Percentiles rank a stretch among this genome's conserved stretches.
These are phyloP conservation scores for Ambrosia hybrid DNA, from an alignment of 140 eudicot genomes.

Conservation along the genomic window DNA sequence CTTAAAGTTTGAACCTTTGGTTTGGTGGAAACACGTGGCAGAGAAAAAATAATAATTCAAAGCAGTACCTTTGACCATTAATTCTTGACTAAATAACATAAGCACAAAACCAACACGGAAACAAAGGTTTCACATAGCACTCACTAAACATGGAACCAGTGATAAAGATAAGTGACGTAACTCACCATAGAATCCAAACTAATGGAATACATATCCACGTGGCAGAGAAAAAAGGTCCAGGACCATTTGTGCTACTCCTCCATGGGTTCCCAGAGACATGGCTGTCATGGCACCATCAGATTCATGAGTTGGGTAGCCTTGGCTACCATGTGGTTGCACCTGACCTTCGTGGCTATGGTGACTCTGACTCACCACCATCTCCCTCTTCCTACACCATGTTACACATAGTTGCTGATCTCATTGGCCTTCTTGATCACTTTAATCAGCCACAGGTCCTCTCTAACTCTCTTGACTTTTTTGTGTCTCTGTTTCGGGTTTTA, in stretches of 20 bases:
- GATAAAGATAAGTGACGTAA: conserved; percentile 38
- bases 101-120: background rate
- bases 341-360: conserved; percentile 67
- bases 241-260: conserved; percentile 58
- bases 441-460: conserved; percentile 42
- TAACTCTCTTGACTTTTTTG: background rate
- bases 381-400: conserved; percentile 59
- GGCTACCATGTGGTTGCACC: conserved; percentile 71
- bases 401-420: conserved; percentile 58
- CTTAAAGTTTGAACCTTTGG: no score
- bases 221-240: conserved; percentile 48
- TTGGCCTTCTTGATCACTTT: conserved; percentile 62
- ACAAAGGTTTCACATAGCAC: background rate
- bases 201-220: conserved; percentile 68
- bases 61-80: background rate
- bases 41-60: background rate
- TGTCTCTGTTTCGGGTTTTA: no score
- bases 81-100: background rate
- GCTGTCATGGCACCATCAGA: conserved; percentile 73
- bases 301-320: conserved; percentile 38
- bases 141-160: background rate
- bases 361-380: conserved; percentile 43
- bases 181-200: conserved; percentile 45
- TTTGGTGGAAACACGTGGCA: no score
- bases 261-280: conserved; percentile 69